Conservation (phyloP, 1,284 basidiomycete genomes). For the Hypsizygus ulmarius region DNA sequence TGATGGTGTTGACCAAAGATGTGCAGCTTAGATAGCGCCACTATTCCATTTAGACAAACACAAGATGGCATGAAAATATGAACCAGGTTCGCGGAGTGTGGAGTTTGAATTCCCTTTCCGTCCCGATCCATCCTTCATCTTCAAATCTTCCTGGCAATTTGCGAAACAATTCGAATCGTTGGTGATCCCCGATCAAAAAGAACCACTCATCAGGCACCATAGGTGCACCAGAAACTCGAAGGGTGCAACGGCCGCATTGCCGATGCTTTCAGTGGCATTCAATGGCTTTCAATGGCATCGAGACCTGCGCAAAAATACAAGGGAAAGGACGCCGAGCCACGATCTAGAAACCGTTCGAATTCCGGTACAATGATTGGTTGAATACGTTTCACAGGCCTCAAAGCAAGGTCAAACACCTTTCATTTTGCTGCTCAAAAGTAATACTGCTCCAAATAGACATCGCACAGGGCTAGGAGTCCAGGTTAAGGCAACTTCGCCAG, state of each 20-base stretch:
- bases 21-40: slow-evolving; percentile 27
- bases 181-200: slow-evolving; percentile 46
- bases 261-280: slow-evolving; percentile 24
- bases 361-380: neutral
- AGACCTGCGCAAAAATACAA: neutral
- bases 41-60: slow-evolving; percentile 31
- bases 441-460: slow-evolving; percentile 18
- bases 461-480: slow-evolving; percentile 43
- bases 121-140: slow-evolving; percentile 15
- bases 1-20: slow-evolving; percentile 1
- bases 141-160: slow-evolving; percentile 24
- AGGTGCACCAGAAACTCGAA: slow-evolving; percentile 20
- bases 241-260: slow-evolving; percentile 36
- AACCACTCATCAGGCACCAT: slow-evolving; percentile 36
- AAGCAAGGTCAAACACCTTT: neutral
- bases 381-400: neutral
- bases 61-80: slow-evolving; percentile 25
- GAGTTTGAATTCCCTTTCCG: slow-evolving; percentile 14
- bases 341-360: neutral
- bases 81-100: slow-evolving; percentile 23
- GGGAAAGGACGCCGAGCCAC: slow-evolving; percentile 17
- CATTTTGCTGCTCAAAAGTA: slow-evolving; percentile 2
- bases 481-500: slow-evolving; percentile 42
- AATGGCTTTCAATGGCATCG: slow-evolving; percentile 12
- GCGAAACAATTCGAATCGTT: slow-evolving; percentile 29